Base-by-base conservation (phyloP, 2,329 filamentous ascomycete species). In the Verticillium longisporum region DNA sequence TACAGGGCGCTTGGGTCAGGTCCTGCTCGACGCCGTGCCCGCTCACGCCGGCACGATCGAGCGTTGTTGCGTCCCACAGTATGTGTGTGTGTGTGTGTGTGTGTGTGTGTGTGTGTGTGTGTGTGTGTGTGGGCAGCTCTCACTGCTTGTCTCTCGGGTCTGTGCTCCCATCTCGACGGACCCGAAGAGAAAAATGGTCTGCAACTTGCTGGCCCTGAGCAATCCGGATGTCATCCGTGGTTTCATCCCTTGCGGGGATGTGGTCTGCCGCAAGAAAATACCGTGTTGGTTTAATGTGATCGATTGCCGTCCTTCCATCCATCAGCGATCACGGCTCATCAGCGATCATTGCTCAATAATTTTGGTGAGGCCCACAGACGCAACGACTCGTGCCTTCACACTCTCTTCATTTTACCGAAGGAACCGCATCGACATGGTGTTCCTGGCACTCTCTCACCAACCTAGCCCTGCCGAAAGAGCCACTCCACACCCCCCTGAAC, bases 221-320 rank as follows among this genome's bases (percentile, higher is more conserved):
- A 21, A 41, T 55, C 59, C 59, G 63, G 62, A 62, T 62, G 36
- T 32, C 33, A 56, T 37, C 64, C 61, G 41, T 57, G 56, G 64
- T 65, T 65, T 65, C 63, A 65, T 64, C 60, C 21, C 34, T 14
- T 36, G 59, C 61, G 54, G 58, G 61, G 63, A 37, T 55, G 26
- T 58, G 34, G 41, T 50, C 21, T 56, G 55, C 21, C 41, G 41
- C 41, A 50, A 50, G 41, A 50, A 6, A 21, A 11, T 50, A 50
- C 41, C n/a, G n/a, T 50, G 41, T 50, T 50, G 41, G 41, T 21
- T 50, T 21, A 18, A 50, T 50, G 41, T 50, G 41, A 50, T 50
- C 41, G 41, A 50, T 50, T 21, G 41, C 41, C 41, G 41, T 50
- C 41, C 41, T 21, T 21, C 18, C 18, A 50, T 50, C 41, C 41